phyloP scores from a whole-genome alignment of 1,284 basidiomycete species.

The Apiotrichum akiyoshidainum region DNA sequence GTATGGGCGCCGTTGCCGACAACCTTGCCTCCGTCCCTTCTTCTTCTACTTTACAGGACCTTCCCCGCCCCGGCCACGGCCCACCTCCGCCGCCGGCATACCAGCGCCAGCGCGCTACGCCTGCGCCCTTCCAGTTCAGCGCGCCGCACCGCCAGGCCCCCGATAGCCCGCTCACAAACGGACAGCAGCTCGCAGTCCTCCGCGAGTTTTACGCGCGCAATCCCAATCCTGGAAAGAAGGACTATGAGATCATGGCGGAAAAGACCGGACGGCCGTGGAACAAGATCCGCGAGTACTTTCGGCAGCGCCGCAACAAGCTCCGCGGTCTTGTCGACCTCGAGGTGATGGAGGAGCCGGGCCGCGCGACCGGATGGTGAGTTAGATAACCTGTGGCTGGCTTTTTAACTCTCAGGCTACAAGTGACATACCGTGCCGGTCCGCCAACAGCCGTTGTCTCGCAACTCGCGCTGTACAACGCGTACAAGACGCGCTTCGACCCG shows the following conservation, averaged over 20 bases:
- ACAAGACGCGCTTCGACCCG: slow-evolving; percentile 44
- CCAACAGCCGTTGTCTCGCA: slow-evolving; percentile 31
- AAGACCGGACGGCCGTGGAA: slow-evolving; percentile 41
- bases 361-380: slow-evolving; percentile 44
- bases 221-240: slow-evolving; percentile 39
- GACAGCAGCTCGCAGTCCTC: slow-evolving; percentile 39
- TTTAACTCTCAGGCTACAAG: slow-evolving; percentile 32
- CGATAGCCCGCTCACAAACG: slow-evolving; percentile 18
- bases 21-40: too few relatives aligned
- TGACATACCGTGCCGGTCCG: slow-evolving; percentile 36
- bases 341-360: slow-evolving; percentile 42
- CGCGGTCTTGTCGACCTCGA: slow-evolving; percentile 41
- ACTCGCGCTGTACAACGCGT: slow-evolving; percentile 41
- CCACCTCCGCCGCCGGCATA: slow-evolving; percentile 22
- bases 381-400: not conserved
- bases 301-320: slow-evolving; percentile 45
- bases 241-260: slow-evolving; percentile 36
- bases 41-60: too few relatives aligned
- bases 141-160: slow-evolving; percentile 21
- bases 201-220: slow-evolving; percentile 41
- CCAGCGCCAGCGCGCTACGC: slow-evolving; percentile 9
- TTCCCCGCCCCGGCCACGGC: slow-evolving; percentile 9
- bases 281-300: slow-evolving; percentile 47
- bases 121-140: slow-evolving; percentile 16
- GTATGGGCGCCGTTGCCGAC: too few relatives aligned